Conservation (phyloP, 306 rosid species). For the Cucurbita moschata region DNA sequence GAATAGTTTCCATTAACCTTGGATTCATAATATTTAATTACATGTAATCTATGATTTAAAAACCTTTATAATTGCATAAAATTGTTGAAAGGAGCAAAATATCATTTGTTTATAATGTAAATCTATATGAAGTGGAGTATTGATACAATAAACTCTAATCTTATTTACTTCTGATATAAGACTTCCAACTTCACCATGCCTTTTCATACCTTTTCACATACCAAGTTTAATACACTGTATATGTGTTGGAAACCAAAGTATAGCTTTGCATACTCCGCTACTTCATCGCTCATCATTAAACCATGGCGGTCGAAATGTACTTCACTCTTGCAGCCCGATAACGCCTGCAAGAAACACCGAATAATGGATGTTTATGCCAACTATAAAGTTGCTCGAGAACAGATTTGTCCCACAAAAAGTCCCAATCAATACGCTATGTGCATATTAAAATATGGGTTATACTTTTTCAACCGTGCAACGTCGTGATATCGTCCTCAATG, state of each 20-base stretch:
- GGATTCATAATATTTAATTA: no score
- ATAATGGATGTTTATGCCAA: neutral
- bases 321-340: conserved; percentile 80
- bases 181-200: neutral
- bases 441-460: neutral
- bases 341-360: conserved; percentile 29
- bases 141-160: neutral
- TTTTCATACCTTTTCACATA: no score
- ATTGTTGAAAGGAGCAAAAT: neutral
- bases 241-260: neutral
- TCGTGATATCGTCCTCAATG: no score
- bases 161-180: neutral
- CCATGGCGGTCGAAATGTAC: neutral
- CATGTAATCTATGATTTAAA: no score
- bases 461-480: no score
- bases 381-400: neutral
- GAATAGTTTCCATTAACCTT: no score
- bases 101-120: neutral
- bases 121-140: neutral
- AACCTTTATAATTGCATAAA: no score
- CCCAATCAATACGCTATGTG: neutral
- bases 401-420: neutral
- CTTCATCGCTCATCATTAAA: neutral
- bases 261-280: neutral
- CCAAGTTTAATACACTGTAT: neutral